phyloP scores from a whole-genome alignment of 1,284 basidiomycete genomes.

The Cutaneotrichosporon spelunceum region DNA sequence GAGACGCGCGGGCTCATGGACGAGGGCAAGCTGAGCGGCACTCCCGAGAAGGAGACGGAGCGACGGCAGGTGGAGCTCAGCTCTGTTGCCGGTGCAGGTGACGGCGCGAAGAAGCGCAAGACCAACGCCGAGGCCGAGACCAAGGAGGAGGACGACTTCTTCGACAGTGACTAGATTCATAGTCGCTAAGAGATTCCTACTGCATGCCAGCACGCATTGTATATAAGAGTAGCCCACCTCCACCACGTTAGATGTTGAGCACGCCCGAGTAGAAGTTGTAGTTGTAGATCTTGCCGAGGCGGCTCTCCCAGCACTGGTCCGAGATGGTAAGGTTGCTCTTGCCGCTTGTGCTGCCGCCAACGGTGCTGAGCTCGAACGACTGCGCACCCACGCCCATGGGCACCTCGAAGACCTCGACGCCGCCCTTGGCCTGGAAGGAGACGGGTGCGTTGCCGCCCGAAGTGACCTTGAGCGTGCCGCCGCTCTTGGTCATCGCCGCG shows the following conservation, averaged over 20 bases:
- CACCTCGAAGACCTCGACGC: constrained; percentile 33
- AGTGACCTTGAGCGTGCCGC: constrained; percentile 43
- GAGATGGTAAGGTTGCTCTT: constrained; percentile 1
- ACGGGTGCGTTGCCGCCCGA: constrained; percentile 40
- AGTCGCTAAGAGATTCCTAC: background rate
- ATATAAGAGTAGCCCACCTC: background rate
- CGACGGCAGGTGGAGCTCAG: background rate
- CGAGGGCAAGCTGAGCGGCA: constrained; percentile 58
- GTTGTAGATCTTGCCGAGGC: constrained; percentile 39
- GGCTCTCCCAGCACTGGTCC: constrained; percentile 38
- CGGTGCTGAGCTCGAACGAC: constrained; percentile 32
- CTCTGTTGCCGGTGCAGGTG: background rate
- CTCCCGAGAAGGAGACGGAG: constrained; percentile 58
- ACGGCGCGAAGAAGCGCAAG: constrained; percentile 1
- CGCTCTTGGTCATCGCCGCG: constrained; percentile 37
- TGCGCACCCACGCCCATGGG: constrained; percentile 44
- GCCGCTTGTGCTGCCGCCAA: constrained; percentile 20
- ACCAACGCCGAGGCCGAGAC: constrained; percentile 2
- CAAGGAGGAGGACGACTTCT: constrained; percentile 14
- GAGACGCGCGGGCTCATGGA: constrained; percentile 66
- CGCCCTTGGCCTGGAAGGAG: constrained; percentile 31
- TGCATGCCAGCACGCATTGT: constrained; percentile 11
- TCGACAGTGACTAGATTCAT: constrained; percentile 7
- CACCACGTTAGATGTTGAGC: background rate
- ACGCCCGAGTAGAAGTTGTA: constrained; percentile 45